These are phyloP conservation scores for Globisporangium orthogonon DNA, from an alignment of 352 stramenopile species.

Conservation along the genomic window DNA sequence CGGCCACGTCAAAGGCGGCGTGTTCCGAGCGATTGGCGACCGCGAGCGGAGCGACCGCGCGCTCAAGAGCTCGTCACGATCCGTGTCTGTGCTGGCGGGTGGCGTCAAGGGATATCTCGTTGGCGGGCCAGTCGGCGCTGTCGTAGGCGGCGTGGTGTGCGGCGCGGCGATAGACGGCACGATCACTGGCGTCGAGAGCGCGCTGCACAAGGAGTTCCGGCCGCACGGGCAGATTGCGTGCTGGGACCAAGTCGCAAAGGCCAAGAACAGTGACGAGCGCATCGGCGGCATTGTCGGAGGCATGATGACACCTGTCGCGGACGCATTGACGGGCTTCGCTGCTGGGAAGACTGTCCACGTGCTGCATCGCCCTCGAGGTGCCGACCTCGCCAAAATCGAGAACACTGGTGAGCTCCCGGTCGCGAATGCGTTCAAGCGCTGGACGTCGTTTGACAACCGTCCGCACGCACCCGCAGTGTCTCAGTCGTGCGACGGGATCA, in stretches of 20 bases:
- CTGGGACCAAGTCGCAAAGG: slow-evolving; percentile 6
- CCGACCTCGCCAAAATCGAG: neutral
- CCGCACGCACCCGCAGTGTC: neutral
- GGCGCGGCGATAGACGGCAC: slow-evolving; percentile 10
- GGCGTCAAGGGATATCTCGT: slow-evolving; percentile 7
- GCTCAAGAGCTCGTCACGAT: slow-evolving; percentile 8
- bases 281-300: slow-evolving; percentile 7
- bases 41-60: slow-evolving; percentile 2
- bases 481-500: neutral
- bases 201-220: slow-evolving; percentile 6
- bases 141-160: slow-evolving; percentile 4
- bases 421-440: slow-evolving; percentile 7
- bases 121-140: slow-evolving; percentile 6
- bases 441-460: neutral
- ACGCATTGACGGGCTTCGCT: slow-evolving; percentile 1
- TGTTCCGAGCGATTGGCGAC: slow-evolving; percentile 3
- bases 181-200: slow-evolving; percentile 11
- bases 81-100: slow-evolving; percentile 4
- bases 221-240: slow-evolving; percentile 8
- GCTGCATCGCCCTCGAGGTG: neutral
- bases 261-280: slow-evolving; percentile 1
- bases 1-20: slow-evolving; percentile 8
- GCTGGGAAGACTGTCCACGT: slow-evolving; percentile 2
- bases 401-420: neutral
- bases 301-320: slow-evolving; percentile 1